Evolutionary conservation across 1,284 basidiomycete genomes (phyloP), one percentile per base, ranked within the genome.

Genomic region (Marasmius tenuissimus): DNA sequence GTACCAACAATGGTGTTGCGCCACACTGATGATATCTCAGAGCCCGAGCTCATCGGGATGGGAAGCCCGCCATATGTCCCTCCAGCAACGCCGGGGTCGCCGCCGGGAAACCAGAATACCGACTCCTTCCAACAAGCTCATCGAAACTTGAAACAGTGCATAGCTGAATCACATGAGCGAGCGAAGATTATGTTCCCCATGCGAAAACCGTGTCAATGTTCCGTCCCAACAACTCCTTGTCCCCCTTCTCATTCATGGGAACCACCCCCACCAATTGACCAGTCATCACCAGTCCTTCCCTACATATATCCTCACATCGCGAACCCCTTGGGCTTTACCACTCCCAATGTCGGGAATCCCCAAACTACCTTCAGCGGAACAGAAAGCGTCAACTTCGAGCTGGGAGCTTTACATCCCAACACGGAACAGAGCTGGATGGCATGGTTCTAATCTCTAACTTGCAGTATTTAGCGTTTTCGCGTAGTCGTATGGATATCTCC

Each of bases 181-280:
- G 78, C 78, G 2, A 74, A 73, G 42, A 66, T 72, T 4, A 71
- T 79, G 59, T 77, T 76, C 70, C 79, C 78, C 7, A 67, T 76
- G 49, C 72, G 78, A 22, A 79, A 80, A 56, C 77, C 76, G 0
- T 81, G 78, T 62, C 72, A 73, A 55, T 81, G 79, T 65, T 72
- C 75, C 22, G n/a, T 40, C 18, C 52, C 11, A 63, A 64, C 8
- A 57, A 66, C 69, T 37, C 63, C 65, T 11, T 79, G 78, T 61
- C 78, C 78, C 3, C 77, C 78, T 11, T 79, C 75, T 5, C 77
- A 79, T 69, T 76, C 75, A 5, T 80, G 79, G 78, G 72, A 71
- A 51, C 78, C 78, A 0, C 76, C 74, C 5, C 77, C 78, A 16
- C 55, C 54, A n/a, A 47, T 65, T 27, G 50, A 61, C 45, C 37